These are phyloP conservation scores for Tricholoma sp. DNA, from an alignment of 768 basidiomycete genomes.

Conservation along the genomic window DNA sequence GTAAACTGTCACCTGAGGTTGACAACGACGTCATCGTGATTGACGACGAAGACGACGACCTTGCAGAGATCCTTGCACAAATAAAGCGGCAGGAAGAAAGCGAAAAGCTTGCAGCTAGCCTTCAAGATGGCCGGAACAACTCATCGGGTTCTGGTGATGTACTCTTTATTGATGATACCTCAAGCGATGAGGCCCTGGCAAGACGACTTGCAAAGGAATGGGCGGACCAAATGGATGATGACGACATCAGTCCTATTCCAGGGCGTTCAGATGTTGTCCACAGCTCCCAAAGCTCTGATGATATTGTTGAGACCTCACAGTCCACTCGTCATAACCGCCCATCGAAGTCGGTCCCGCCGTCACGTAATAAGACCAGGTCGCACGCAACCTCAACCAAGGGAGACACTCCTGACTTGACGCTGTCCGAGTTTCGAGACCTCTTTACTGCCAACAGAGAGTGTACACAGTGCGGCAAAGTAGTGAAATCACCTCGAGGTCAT, in stretches of 20 bases:
- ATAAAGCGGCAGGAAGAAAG: conserved; percentile 40
- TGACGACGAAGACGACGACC: conserved; percentile 35
- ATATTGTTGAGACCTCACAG: neutral
- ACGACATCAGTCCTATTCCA: neutral
- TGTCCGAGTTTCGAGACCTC: conserved; percentile 27
- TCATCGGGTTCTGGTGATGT: conserved; percentile 10
- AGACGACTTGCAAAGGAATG: conserved; percentile 36
- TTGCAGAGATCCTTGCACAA: conserved; percentile 33
- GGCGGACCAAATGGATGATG: conserved; percentile 10
- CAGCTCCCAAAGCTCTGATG: neutral
- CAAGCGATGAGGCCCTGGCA: conserved; percentile 32
- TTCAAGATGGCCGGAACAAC: conserved; percentile 24
- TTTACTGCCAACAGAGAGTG: conserved; percentile 34
- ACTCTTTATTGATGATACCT: conserved; percentile 5
- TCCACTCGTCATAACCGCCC: neutral
- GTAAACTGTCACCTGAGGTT: conserved; percentile 14
- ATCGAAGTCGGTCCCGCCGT: neutral
- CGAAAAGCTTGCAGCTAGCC: conserved; percentile 30
- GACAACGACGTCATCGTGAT: conserved; percentile 21
- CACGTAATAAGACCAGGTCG: neutral
- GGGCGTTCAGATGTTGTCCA: neutral
- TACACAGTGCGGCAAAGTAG: conserved; percentile 27
- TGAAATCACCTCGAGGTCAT: conserved; percentile 36
- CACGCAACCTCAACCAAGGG: conserved; percentile 3
- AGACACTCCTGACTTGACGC: conserved; percentile 24